phyloP scores from a whole-genome alignment of 192 early-diverging fungal genomes.

The Backusella morwellensis region DNA sequence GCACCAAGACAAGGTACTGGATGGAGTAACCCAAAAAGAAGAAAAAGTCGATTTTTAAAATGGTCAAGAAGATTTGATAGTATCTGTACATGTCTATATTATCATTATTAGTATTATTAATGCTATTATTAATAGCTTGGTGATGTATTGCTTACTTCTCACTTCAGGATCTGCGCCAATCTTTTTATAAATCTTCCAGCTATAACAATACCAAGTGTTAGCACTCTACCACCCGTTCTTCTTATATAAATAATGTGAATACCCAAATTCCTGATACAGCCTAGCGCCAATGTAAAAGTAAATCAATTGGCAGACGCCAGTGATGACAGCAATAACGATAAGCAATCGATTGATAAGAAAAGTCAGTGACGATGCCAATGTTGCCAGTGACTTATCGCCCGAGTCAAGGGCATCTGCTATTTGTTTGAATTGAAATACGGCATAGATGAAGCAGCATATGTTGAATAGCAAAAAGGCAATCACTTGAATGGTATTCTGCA shows the following conservation, averaged over 20 bases:
- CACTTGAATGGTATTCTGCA: slow-evolving; percentile 73
- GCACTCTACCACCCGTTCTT: background rate
- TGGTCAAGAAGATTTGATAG: slow-evolving; percentile 78
- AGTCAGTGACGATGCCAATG: background rate
- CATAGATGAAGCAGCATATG: slow-evolving; percentile 60
- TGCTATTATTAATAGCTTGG: background rate
- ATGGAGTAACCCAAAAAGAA: slow-evolving; percentile 77
- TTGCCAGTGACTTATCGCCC: background rate
- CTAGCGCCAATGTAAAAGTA: slow-evolving; percentile 49
- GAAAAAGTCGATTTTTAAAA: slow-evolving; percentile 81
- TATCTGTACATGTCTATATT: slow-evolving; percentile 51
- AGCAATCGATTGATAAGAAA: slow-evolving; percentile 35
- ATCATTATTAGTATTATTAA: background rate
- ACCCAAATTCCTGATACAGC: slow-evolving; percentile 64
- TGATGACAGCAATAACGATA: slow-evolving; percentile 54
- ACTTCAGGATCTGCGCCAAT: slow-evolving; percentile 64
- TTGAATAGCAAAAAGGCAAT: slow-evolving; percentile 69
- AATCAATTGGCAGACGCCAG: slow-evolving; percentile 46
- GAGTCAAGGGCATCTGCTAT: slow-evolving; percentile 39
- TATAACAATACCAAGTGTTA: slow-evolving; percentile 6
- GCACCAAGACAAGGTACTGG: slow-evolving; percentile 62
- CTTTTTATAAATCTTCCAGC: slow-evolving; percentile 64
- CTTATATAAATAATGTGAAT: slow-evolving; percentile 1
- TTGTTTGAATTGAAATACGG: slow-evolving; percentile 66
- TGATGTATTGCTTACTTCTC: slow-evolving; percentile 41